Base-by-base conservation (phyloP, 2,329 filamentous ascomycete species). In the Dothistroma pini region DNA sequence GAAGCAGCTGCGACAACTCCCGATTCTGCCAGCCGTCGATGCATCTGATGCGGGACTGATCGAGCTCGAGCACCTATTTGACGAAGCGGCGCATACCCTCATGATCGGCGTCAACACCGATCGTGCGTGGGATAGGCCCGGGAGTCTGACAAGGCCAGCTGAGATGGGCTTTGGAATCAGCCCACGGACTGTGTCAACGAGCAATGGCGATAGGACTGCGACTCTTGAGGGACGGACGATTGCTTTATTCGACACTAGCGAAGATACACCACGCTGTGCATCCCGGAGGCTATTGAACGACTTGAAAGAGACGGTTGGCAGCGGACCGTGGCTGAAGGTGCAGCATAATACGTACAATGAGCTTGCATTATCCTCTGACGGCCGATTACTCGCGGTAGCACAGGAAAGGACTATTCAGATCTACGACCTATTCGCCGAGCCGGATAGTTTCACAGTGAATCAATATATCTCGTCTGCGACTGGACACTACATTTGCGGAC, bases 371-470 rank as follows among this genome's bases (percentile, higher is more conserved):
- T 74, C 73, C 3, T 67, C 66, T 0, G 64, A 72, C 50, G 72
- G 71, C 6, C 67, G 56, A 21, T 44, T 75, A 53, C 66, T 75
- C 9, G 73, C 73, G 4, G 64, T 75, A 10, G 72, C 72, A 11
- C 69, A 72, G 34, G 72, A 74, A 59, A 65, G 72, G 21, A 73
- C 69, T 2, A 68, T 74, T 16, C 72, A 75, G 56, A 68, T 75
- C 14, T 74, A 74, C 65, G 68, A 75, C 51, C 57, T 75, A n/a
- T 51, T 56, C 7, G 67, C 66, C 9, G 66, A 68, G 12, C 57
- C 68, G 2, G 68, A 74, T 54, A 71, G 68, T 35, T 70, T 69
- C 44, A 72, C 71, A 3, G 66, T 73, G 9, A 71, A 71, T 50
- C 66, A 72, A 31, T 71, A 72, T 58, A 61, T 74, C 49, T 60